Evolutionary conservation across 768 basidiomycete genomes (phyloP).

Genomic region (Pulveroboletus frians): DNA sequence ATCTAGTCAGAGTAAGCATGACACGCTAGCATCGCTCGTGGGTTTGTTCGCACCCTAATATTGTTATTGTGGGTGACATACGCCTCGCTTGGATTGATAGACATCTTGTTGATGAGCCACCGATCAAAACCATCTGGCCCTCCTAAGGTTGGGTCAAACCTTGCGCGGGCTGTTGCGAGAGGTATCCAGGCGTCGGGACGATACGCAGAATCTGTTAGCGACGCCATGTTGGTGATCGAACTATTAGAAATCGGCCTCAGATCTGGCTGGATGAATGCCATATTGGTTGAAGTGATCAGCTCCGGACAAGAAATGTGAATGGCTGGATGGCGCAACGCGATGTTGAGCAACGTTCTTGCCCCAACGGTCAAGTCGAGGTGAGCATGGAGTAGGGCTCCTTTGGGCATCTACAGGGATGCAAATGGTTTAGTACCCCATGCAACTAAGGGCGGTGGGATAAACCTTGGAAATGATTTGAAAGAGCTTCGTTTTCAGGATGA

Average conservation of each 20-base stretch:
- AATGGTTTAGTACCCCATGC: background rate
- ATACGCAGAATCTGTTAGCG: slow-evolving; percentile 39
- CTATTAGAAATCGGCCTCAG: slow-evolving; percentile 45
- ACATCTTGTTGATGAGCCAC: slow-evolving; percentile 56
- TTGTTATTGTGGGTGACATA: slow-evolving; percentile 71
- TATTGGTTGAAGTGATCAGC: slow-evolving; percentile 36
- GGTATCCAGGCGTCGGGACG: slow-evolving; percentile 48
- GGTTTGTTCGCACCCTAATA: slow-evolving; percentile 42
- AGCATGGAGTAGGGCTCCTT: slow-evolving; percentile 68
- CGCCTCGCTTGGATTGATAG: slow-evolving; percentile 66
- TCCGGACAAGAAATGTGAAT: slow-evolving; percentile 54
- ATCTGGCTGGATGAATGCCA: slow-evolving; percentile 45
- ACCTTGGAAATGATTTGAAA: slow-evolving; percentile 62
- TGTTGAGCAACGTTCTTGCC: slow-evolving; percentile 42
- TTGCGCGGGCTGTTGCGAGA: slow-evolving; percentile 46
- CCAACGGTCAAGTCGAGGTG: slow-evolving; percentile 75
- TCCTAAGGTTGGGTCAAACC: slow-evolving; percentile 47
- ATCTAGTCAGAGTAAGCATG: slow-evolving; percentile 41
- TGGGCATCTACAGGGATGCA: slow-evolving; percentile 56
- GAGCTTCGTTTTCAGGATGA: slow-evolving; percentile 57
- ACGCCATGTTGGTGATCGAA: slow-evolving; percentile 16
- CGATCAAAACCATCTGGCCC: slow-evolving; percentile 64
- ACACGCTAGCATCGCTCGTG: background rate
- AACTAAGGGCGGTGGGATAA: background rate
- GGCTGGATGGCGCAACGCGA: slow-evolving; percentile 52